Conservation (phyloP, 345 rosid genomes). For the Ceriops zippeliana region DNA sequence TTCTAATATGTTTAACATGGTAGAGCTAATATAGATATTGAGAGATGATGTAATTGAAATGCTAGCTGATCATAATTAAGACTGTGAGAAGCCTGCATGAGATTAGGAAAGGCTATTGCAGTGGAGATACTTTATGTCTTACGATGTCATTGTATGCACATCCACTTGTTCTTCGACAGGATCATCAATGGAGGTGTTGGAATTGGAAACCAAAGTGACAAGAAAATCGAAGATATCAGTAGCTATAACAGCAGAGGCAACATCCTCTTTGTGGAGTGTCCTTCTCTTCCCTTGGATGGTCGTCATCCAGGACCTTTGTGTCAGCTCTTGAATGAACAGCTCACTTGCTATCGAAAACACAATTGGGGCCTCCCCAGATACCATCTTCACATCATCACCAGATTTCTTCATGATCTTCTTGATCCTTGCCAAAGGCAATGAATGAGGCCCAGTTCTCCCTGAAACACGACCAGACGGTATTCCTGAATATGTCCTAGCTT, state of each 20-base stretch:
- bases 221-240: slow-evolving; percentile 64
- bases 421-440: slow-evolving; percentile 58
- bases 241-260: slow-evolving; percentile 47
- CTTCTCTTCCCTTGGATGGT: slow-evolving; percentile 55
- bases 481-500: slow-evolving; percentile 52
- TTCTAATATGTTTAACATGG: too few species aligned
- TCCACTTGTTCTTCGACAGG: background rate
- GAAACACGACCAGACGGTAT: slow-evolving; percentile 28
- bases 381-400: slow-evolving; percentile 56
- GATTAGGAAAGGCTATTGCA: too few species aligned
- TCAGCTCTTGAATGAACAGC: slow-evolving; percentile 56
- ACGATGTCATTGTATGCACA: too few species aligned
- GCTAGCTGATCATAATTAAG: too few species aligned
- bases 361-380: slow-evolving; percentile 59
- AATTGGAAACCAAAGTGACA: slow-evolving; percentile 15
- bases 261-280: slow-evolving; percentile 58
- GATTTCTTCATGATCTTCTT: slow-evolving; percentile 76
- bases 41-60: too few species aligned
- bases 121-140: background rate
- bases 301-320: slow-evolving; percentile 53
- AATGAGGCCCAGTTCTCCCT: slow-evolving; percentile 42
- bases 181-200: slow-evolving; percentile 1
- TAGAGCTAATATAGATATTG: too few species aligned
- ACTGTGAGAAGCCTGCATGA: too few species aligned
- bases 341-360: slow-evolving; percentile 63